phyloP scores from a whole-genome alignment of 768 basidiomycete species.

The Panellus pusillus region DNA sequence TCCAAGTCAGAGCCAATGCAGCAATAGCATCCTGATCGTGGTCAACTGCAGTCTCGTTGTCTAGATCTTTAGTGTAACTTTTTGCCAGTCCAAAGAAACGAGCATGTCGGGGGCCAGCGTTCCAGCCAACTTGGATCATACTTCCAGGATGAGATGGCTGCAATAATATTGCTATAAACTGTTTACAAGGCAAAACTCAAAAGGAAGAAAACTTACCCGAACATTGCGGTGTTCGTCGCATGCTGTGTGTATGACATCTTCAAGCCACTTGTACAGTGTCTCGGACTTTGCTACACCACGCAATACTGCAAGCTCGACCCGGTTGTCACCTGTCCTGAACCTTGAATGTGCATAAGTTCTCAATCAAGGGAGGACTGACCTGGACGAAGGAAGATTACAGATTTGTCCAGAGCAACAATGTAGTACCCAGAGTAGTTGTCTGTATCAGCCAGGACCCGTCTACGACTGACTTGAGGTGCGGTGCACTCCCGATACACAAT shows the following conservation, averaged over 20 bases:
- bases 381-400: no score
- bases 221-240: no score
- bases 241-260: constrained; percentile 39
- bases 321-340: constrained; percentile 63
- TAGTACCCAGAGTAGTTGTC: no score
- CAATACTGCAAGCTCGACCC: constrained; percentile 40
- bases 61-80: constrained; percentile 2
- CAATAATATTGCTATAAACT: no score
- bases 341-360: constrained; percentile 82
- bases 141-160: not conserved
- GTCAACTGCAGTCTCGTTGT: not conserved
- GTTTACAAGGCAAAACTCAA: no score
- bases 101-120: constrained; percentile 6
- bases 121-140: constrained; percentile 8
- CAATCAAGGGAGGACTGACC: constrained; percentile 24
- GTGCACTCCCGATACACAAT: no score
- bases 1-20: no score
- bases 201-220: no score
- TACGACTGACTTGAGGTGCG: no score
- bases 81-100: constrained; percentile 1
- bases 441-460: no score
- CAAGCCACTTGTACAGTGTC: constrained; percentile 97
- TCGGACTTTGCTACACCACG: constrained; percentile 87
- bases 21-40: no score
- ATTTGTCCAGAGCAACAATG: no score